Evolutionary conservation across 2,329 filamentous ascomycete species (phyloP), one percentile per base, ranked within the genome.

Genomic region (Aspergillus pseudoterreus): DNA sequence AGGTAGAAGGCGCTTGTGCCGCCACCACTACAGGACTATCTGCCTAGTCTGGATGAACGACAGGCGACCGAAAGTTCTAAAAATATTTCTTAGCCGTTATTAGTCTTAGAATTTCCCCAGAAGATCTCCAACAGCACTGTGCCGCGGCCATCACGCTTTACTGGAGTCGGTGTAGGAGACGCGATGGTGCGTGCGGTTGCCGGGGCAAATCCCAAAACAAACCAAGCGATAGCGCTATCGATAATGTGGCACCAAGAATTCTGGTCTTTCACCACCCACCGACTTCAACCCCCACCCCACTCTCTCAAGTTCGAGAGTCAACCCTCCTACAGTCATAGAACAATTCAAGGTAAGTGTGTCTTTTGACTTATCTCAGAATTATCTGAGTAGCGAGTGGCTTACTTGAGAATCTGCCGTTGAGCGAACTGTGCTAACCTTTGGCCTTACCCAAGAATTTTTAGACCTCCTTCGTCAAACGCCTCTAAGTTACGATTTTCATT

Each of bases 151-250:
- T 38, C 35, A n/a, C 14, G 14, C 35, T 38, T n/a, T 17, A n/a
- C 35, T 38, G 14, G 14, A 38, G 35, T 38, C 6, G 8, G 15
- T n/a, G 15, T 38, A 9, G 14, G 10, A 38, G 11, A 38, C 15
- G 5, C 19, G 21, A 36, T 38, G 27, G n/a, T n/a, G 10, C 32
- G 36, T 39, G 30, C 35, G 43, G 61, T 63, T 63, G 61, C 61
- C 55, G 56, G 60, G 61, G 61, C 58, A 58, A 57, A 60, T 33
- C 14, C 50, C 53, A 45, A 62, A 62, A 58, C 58, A 62, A 61
- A 62, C 35, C 36, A 46, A 53, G 52, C 46, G 51, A 53, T 55
- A 57, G 41, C 52, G 50, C 52, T 58, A 57, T 60, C 59, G 59
- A 63, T 63, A 62, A 52, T 56, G 55, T 51, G 52, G 45, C 52